phyloP scores from a whole-genome alignment of 306 rosid genomes.

The Potentilla sterilis region DNA sequence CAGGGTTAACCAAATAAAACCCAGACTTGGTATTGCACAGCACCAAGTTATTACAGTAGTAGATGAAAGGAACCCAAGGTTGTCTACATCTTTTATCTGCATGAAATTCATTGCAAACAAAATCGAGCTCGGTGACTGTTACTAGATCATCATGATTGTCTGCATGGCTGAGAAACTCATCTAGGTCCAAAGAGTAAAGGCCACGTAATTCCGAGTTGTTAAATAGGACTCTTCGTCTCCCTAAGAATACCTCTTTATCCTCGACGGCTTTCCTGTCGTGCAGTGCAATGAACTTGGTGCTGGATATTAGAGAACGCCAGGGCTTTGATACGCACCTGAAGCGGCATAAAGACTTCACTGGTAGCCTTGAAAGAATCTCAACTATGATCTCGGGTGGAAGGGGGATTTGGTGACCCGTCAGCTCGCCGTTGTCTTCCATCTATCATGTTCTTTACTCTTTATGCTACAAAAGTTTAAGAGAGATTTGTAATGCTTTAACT shows the following conservation, averaged over 20 bases:
- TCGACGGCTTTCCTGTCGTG: neutral
- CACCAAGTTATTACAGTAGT: neutral
- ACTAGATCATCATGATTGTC: neutral
- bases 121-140: neutral
- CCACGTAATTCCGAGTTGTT: neutral
- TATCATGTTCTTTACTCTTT: neutral
- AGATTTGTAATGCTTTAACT: no score
- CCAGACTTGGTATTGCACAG: neutral
- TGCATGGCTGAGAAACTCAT: neutral
- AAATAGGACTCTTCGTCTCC: neutral
- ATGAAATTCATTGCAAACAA: neutral
- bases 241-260: neutral
- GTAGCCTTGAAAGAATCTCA: conserved; percentile 7
- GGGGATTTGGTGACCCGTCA: neutral
- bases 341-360: conserved; percentile 16
- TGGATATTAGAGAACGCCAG: conserved; percentile 16
- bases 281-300: neutral
- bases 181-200: neutral
- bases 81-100: neutral
- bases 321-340: conserved; percentile 14
- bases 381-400: neutral
- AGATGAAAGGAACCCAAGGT: neutral
- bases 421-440: neutral
- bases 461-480: neutral
- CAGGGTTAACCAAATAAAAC: neutral